Base-by-base conservation (phyloP, 768 basidiomycete genomes). In the Xanthoconium stramineum region DNA sequence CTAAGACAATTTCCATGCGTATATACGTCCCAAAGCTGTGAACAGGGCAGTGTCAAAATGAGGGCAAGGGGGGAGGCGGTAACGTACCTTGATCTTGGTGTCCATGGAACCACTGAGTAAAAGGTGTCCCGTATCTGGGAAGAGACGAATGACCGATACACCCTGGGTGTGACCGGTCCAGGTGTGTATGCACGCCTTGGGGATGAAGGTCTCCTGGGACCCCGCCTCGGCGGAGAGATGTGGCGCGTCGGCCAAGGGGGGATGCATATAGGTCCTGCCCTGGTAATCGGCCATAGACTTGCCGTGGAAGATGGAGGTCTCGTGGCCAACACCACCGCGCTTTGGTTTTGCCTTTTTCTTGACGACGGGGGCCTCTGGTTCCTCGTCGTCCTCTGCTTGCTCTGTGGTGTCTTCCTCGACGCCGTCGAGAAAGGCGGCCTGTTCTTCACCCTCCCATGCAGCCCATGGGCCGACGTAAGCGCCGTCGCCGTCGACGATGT, bases 111-210 rank as follows among this genome's bases (percentile, higher is more conserved):
- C 96, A 69, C 90, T 94, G 58, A 99, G 83, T 55, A 99, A 71
- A 13, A 99, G 79, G 74, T 99, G 97, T 0, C 94, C 95, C 8
- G 91, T 92, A 55, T 88, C 81, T 20, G 97, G 97, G 76, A 98
- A 96, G 37, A 92, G 78, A 50, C 93, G 89, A 56, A 99, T 86
- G 46, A 88, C 90, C n/a, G 92, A 92, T 4, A 99, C 93, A 29
- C 91, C 97, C 71, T 91, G 89, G 12, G 94, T 98, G 72, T 99
- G 97, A 1, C 97, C 97, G 4, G 94, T 97, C 91, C 94, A 98
- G 0, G 97, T 98, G 69, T 98, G 97, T 55, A 95, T 84, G 73
- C 96, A 98, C 11, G 81, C 79, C 76, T 98, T 98, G 30, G 97
- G 97, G 58, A 98, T 88, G 68, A 96, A 98, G 56, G 87, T 86